Evolutionary conservation across 139 green algal species (phyloP).

Genomic region (Closterium sp.): DNA sequence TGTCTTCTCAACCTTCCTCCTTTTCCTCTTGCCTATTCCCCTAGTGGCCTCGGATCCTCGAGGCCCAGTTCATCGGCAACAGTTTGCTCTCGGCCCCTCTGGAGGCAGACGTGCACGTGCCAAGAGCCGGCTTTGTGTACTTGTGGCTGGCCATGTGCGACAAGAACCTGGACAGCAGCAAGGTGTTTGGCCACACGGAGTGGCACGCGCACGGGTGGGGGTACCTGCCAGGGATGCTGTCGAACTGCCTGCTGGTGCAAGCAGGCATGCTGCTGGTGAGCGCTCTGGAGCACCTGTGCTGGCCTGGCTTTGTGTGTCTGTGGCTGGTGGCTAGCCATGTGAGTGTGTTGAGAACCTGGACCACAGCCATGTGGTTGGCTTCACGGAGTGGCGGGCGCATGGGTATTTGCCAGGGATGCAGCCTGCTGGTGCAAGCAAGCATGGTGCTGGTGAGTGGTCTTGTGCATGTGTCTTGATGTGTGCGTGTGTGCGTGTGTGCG

Average conservation of each 20-base stretch:
- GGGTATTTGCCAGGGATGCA: too few species aligned
- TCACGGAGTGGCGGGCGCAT: too few species aligned
- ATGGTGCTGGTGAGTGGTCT: too few species aligned
- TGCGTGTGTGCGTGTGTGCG: too few species aligned
- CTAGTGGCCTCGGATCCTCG: neutral
- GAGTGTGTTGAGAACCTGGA: too few species aligned
- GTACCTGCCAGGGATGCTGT: neutral
- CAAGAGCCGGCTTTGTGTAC: neutral
- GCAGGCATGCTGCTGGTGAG: neutral
- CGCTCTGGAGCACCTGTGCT: too few species aligned
- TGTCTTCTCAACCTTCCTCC: neutral
- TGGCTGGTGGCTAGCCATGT: too few species aligned
- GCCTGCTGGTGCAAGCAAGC: too few species aligned
- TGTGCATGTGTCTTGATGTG: too few species aligned
- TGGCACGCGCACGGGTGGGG: neutral
- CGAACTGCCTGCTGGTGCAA: neutral
- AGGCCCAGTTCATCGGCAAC: neutral
- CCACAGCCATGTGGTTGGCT: too few species aligned
- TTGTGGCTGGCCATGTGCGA: neutral
- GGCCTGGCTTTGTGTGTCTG: too few species aligned
- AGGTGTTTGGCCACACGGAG: neutral
- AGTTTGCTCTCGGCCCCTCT: neutral
- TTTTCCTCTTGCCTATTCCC: neutral
- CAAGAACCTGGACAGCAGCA: neutral
- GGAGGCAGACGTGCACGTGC: neutral